Base-by-base conservation (phyloP, 2,329 filamentous ascomycete species). In the Ophiostoma quercus region DNA sequence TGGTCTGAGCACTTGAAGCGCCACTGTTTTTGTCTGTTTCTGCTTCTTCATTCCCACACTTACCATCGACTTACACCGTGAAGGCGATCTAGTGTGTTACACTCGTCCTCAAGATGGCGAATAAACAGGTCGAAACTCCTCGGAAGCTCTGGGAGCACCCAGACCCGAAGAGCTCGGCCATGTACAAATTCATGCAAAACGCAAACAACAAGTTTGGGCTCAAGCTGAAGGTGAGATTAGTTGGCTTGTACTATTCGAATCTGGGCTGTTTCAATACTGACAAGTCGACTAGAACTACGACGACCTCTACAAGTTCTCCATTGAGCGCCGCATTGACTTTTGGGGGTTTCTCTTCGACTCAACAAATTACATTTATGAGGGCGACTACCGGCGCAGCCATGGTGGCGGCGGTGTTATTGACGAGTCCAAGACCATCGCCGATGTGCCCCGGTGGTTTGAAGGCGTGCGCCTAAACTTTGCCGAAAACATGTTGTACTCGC, bases 391-490 rank as follows among this genome's bases (percentile, higher is more conserved):
- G 22, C 65, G 11, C 37, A 65, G 62, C 62, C 62, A 65, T 65
- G 62, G 62, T 19, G 62, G 62, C 62, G 79, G 78, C 0, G 78
- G 76, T 11, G 87, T 90, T 1, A 88, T 95, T 2, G 91, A 96
- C 76, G 88, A 92, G 74, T 82, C 81, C 0, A 82, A 85, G 1
- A 86, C 88, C 1, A 92, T 96, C 77, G 88, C 92, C 71, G 81
- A 82, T 19, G 83, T 94, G 5, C 92, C 92, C 0, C 80, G 82
- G 57, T 96, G 92, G 92, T 96, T 95, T 77, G 80, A 87, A 1
- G 92, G 92, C 39, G 83, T 93, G 1, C 79, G 82, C 5, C 78
- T 95, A 74, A 96, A 93, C 75, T 94, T 89, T 76, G 89, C 91
- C 5, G 92, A 96, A 79, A 96, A 95, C 76, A 79, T 92, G 34